These are phyloP conservation scores for Cnidoscolus chayamansa DNA, from an alignment of 441 rosid species.

Conservation along the genomic window DNA sequence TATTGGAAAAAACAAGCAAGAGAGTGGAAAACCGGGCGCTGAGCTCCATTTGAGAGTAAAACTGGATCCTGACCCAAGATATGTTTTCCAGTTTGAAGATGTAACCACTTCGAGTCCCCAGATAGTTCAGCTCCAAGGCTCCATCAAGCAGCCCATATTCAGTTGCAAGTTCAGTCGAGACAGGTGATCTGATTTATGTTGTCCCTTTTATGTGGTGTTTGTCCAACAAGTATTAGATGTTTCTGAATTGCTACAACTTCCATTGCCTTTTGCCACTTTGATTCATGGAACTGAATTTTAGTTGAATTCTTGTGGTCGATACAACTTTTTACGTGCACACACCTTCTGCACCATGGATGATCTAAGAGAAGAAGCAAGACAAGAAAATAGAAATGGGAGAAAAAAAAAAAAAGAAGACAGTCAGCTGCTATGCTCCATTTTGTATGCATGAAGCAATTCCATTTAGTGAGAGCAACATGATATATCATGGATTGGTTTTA, in stretches of 20 bases:
- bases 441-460: not conserved
- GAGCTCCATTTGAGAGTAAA: constrained; percentile 86
- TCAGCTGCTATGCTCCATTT: not conserved
- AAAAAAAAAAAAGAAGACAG: not conserved
- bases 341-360: not conserved
- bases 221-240: not conserved
- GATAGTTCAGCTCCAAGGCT: constrained; percentile 89
- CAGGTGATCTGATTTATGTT: constrained; percentile 47
- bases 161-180: constrained; percentile 90
- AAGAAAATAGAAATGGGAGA: not conserved
- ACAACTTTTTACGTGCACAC: not conserved
- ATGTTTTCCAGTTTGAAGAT: constrained; percentile 90
- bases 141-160: constrained; percentile 84
- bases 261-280: not conserved
- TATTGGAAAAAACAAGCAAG: constrained; percentile 74
- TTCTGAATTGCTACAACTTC: constrained; percentile 1
- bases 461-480: not conserved
- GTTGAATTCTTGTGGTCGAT: not conserved
- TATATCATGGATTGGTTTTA: not conserved
- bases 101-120: constrained; percentile 78
- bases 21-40: constrained; percentile 50
- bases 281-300: constrained; percentile 1
- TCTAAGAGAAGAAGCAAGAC: not conserved
- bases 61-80: constrained; percentile 92
- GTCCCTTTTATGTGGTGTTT: not conserved